phyloP scores from a whole-genome alignment of 2,329 filamentous ascomycete species.

The Emergomyces pasteurianus region DNA sequence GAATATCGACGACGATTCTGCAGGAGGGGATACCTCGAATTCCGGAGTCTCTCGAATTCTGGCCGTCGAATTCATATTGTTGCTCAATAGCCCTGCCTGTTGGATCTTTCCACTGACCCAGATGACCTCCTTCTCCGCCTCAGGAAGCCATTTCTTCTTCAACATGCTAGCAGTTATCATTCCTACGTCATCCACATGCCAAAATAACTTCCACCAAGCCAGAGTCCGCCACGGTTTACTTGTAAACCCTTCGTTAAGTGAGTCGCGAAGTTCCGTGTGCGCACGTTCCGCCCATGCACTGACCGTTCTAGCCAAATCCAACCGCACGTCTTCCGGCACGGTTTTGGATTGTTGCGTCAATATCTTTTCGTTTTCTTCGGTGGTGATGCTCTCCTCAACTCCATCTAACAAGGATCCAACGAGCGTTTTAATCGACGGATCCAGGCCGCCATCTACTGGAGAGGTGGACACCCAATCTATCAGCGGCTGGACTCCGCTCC shows the following conservation, averaged over 20 bases:
- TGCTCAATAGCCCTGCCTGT: constrained; percentile 44
- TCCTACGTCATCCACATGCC: constrained; percentile 83
- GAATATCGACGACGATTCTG: not conserved
- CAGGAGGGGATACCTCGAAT: not conserved
- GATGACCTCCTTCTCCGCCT: constrained; percentile 69
- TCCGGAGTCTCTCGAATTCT: not conserved
- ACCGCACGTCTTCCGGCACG: constrained; percentile 33
- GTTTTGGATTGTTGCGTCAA: constrained; percentile 21
- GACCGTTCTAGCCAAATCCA: constrained; percentile 47
- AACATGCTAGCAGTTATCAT: constrained; percentile 74
- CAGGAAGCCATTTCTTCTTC: constrained; percentile 60
- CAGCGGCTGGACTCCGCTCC: constrained; percentile 55
- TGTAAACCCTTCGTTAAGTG: constrained; percentile 65
- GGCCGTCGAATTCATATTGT: not conserved
- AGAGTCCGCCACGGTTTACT: constrained; percentile 68
- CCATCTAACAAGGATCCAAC: constrained; percentile 52
- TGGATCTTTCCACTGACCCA: constrained; percentile 68
- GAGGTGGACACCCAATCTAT: constrained; percentile 50
- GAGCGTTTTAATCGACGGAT: constrained; percentile 53
- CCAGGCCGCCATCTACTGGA: constrained; percentile 39
- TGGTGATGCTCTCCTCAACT: constrained; percentile 22
- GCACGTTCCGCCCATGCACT: constrained; percentile 64
- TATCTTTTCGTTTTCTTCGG: constrained; percentile 19
- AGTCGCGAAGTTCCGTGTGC: constrained; percentile 69
- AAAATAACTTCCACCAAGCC: constrained; percentile 90